Evolutionary conservation across 73 alveolate species (phyloP).

Genomic region (Durusdinium trenchii): DNA sequence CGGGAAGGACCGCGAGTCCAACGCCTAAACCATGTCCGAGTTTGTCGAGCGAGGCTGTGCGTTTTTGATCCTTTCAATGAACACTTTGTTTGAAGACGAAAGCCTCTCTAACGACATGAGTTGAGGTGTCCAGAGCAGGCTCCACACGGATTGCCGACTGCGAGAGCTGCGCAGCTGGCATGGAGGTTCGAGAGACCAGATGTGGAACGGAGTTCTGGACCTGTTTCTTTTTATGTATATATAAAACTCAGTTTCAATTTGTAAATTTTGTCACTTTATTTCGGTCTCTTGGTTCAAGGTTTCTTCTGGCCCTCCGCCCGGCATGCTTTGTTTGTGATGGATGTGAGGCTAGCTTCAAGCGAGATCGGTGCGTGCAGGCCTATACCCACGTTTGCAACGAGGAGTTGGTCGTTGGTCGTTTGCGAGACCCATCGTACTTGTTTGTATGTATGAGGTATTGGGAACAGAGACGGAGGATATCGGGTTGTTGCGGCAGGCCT

Average conservation of each 20-base stretch:
- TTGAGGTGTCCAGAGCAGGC: slow-evolving; percentile 73
- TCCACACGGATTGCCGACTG: slow-evolving; percentile 90
- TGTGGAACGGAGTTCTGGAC: background rate
- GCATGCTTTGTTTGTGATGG: background rate
- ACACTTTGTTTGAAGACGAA: too few relatives aligned
- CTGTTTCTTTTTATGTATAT: too few relatives aligned
- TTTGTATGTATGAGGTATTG: too few relatives aligned
- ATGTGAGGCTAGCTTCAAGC: slow-evolving; percentile 72
- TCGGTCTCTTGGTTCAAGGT: background rate
- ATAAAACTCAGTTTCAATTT: background rate
- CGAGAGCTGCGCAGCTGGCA: slow-evolving; percentile 89
- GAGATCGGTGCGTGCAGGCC: slow-evolving; percentile 57
- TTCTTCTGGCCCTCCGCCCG: background rate
- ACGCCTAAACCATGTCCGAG: too few relatives aligned
- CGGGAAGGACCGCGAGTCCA: slow-evolving; percentile 73
- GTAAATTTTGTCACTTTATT: background rate
- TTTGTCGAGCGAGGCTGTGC: too few relatives aligned
- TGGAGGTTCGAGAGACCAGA: slow-evolving; percentile 38
- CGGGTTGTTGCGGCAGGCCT: too few relatives aligned
- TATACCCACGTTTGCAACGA: slow-evolving; percentile 75
- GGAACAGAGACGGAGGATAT: too few relatives aligned
- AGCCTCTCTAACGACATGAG: background rate
- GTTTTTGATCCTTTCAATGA: too few relatives aligned
- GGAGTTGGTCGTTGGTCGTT: too few relatives aligned
- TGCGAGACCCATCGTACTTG: too few relatives aligned